Evolutionary conservation across 345 rosid genomes (phyloP).

Genomic region (Noccaea caerulescens): DNA sequence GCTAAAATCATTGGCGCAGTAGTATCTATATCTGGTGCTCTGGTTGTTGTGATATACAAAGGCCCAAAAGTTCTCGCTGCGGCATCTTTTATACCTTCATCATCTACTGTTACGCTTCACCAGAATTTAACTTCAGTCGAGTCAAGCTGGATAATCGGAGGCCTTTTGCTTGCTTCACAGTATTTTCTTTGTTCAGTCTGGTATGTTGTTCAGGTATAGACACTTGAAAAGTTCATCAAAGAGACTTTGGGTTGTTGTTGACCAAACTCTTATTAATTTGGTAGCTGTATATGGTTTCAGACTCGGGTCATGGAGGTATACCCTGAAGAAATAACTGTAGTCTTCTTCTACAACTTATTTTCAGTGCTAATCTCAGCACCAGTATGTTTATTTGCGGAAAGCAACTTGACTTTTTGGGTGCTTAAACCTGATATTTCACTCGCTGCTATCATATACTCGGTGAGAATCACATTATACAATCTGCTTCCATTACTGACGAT

Average conservation of each 20-base stretch:
- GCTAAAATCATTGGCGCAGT: constrained; percentile 25
- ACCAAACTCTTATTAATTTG: neutral
- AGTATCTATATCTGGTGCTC: constrained; percentile 27
- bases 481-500: neutral
- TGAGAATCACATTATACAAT: neutral
- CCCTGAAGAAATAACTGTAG: constrained; percentile 13
- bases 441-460: neutral
- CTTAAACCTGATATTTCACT: constrained; percentile 1
- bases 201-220: constrained; percentile 22
- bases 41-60: constrained; percentile 8
- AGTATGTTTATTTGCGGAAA: neutral
- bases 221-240: neutral
- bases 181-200: constrained; percentile 5
- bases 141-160: constrained; percentile 18
- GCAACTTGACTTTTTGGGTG: neutral
- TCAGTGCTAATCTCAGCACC: constrained; percentile 16
- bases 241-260: neutral
- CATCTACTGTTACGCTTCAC: neutral
- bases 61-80: constrained; percentile 2
- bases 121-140: neutral
- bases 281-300: constrained; percentile 5
- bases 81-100: neutral
- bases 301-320: constrained; percentile 11
- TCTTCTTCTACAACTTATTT: constrained; percentile 11
- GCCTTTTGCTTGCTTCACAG: constrained; percentile 12